These are phyloP conservation scores for Boletus sp. DNA, from an alignment of 1,284 basidiomycete genomes.

Conservation along the genomic window DNA sequence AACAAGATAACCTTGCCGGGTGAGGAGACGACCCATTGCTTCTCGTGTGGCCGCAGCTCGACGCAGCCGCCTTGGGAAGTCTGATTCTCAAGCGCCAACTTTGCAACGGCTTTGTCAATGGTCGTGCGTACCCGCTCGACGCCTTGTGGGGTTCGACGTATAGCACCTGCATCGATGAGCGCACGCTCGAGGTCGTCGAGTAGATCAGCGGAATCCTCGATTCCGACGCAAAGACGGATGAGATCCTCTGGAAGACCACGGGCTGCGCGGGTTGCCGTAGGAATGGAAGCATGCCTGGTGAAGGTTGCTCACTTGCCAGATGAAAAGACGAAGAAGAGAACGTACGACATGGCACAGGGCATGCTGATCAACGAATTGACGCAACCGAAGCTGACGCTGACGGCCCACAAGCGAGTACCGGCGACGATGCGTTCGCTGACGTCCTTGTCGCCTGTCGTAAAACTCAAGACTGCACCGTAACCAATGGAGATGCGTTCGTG, in stretches of 20 bases:
- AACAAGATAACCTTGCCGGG: slow-evolving; percentile 99
- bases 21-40: slow-evolving; percentile 86
- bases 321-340: slow-evolving; percentile 24
- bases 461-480: slow-evolving; percentile 91
- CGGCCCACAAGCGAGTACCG: slow-evolving; percentile 91
- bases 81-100: slow-evolving; percentile 45
- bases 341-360: slow-evolving; percentile 99
- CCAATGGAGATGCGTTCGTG: slow-evolving; percentile 89
- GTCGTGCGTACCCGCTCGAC: slow-evolving; percentile 37
- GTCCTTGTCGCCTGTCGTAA: slow-evolving; percentile 89
- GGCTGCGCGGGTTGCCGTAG: slow-evolving; percentile 86
- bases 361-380: slow-evolving; percentile 99
- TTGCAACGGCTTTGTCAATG: slow-evolving; percentile 65
- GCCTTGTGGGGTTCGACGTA: slow-evolving; percentile 51
- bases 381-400: slow-evolving; percentile 96
- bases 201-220: slow-evolving; percentile 92
- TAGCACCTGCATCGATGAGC: slow-evolving; percentile 87
- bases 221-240: slow-evolving; percentile 97
- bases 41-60: slow-evolving; percentile 36
- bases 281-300: slow-evolving; percentile 92
- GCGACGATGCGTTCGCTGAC: slow-evolving; percentile 92
- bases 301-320: slow-evolving; percentile 7
- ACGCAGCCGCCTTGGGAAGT: slow-evolving; percentile 6
- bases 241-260: slow-evolving; percentile 96
- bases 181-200: slow-evolving; percentile 95